These are phyloP conservation scores for Termitomyces sp. DNA, from an alignment of 768 basidiomycete species.

Conservation along the genomic window DNA sequence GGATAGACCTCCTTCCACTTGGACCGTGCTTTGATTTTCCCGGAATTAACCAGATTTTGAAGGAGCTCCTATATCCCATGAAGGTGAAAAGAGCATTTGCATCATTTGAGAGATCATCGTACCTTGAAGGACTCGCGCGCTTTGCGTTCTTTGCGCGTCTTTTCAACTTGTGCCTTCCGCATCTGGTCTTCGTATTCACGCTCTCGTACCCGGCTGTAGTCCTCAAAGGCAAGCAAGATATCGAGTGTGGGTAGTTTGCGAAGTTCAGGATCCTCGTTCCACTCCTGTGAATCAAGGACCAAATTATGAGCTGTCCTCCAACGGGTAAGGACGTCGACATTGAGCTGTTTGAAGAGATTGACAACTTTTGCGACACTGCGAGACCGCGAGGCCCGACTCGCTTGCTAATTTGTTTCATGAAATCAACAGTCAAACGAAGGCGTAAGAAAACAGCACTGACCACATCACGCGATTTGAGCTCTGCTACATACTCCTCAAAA, in stretches of 20 bases:
- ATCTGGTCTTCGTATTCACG: slow-evolving; percentile 88
- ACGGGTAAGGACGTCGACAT: slow-evolving; percentile 89
- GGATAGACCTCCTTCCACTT: slow-evolving; percentile 94
- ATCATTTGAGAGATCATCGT: slow-evolving; percentile 7
- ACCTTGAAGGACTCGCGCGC: slow-evolving; percentile 90
- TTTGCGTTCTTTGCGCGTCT: slow-evolving; percentile 79
- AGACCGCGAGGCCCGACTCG: slow-evolving; percentile 67
- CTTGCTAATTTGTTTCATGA: slow-evolving; percentile 49
- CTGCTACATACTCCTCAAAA: slow-evolving; percentile 87
- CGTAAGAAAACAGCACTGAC: slow-evolving; percentile 36
- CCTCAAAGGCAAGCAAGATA: slow-evolving; percentile 89
- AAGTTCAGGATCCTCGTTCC: slow-evolving; percentile 71
- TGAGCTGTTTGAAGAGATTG: slow-evolving; percentile 76
- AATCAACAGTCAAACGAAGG: neutral
- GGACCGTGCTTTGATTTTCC: slow-evolving; percentile 70
- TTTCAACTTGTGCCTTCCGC: slow-evolving; percentile 74
- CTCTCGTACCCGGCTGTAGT: slow-evolving; percentile 86
- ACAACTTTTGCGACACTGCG: slow-evolving; percentile 83
- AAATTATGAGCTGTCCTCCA: slow-evolving; percentile 84
- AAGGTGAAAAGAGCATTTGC: neutral
- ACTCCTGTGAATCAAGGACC: slow-evolving; percentile 73
- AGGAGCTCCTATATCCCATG: slow-evolving; percentile 54
- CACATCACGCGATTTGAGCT: slow-evolving; percentile 85
- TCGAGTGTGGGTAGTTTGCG: slow-evolving; percentile 85
- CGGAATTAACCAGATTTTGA: slow-evolving; percentile 54